Evolutionary conservation across 345 rosid genomes (phyloP), one percentile per base, ranked within the genome.

Genomic region (Trapa incisa): DNA sequence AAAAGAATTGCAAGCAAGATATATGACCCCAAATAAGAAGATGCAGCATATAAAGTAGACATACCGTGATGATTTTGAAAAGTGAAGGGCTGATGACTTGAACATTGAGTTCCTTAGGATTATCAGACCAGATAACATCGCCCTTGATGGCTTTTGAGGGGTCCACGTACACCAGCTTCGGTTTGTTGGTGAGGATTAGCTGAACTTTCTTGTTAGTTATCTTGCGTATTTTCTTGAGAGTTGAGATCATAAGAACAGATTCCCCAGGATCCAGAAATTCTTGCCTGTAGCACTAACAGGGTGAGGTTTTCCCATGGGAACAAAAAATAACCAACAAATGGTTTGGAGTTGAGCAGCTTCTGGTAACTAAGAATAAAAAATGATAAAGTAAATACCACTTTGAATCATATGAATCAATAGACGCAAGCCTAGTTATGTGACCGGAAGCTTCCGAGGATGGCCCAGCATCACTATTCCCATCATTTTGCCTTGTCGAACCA

Each of bases 371-470:
- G 45, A 76, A 37, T 65, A 68, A 61, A 72, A 43, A 74, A 69
- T 66, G 67, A 47, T 53, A 67, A 62, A 67, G 64, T 32, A 58
- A 78, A 15, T 85, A 95, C 99, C 99, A 91, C 83, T 89, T 95
- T 13, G 99, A 95, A 80, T 95, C 97, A 64, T 87, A 95, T 74
- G 99, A 95, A 77, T 95, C 99, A 50, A 95, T 91, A 50, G 99
- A 89, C 62, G 99, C 97, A 37, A 95, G 96, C 81, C 97, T 82
- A 22, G 96, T 91, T 67, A 89, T 79, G 74, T 84, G 84, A 37
- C 85, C 82, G 39, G 93, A 80, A 54, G 83, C 76, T 73, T 89
- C 97, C 56, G 85, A 79, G 57, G 86, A 76, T 57, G 83, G 74
- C 52, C 84, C 71, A 38, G 83, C 80, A 39, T 69, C 73, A 41